Base-by-base conservation (phyloP, 441 rosid species). In the Hura crepitans region DNA sequence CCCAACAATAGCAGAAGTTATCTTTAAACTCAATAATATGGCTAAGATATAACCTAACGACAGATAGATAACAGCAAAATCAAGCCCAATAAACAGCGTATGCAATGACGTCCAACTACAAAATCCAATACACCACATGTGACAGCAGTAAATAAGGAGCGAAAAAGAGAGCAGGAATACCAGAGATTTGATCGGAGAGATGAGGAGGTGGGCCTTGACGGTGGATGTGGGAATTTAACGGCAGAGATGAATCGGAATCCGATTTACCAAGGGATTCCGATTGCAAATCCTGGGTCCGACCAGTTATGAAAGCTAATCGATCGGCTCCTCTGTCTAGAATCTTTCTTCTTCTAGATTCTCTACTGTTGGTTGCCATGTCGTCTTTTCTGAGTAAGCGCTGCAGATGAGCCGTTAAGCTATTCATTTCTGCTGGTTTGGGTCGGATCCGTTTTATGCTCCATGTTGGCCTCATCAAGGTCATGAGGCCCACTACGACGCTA, bases 341-440 rank as follows among this genome's bases (percentile, higher is more conserved):
- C 84, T 80, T 90, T 74, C 84, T 78, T 79, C 99, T 84, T 79
- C 99, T 85, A 1, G 86, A 81, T 72, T 92, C 99, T 79, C 97
- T 82, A 72, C 67, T 77, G 80, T 43, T 81, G 50, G 92, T 65
- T n/a, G 91, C 87, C 97, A 91, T 89, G 37, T 57, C 61, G 15
- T 67, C 35, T 46, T 33, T 43, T 45, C 45, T 43, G 62, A 0
- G 56, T 20, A 54, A 22, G 6, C 23, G 45, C 13, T 33, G 64
- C 11, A 60, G 27, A 35, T n/a, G 9, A 35, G 22, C 27, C 5
- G 18, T 49, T n/a, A n/a, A n/a, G n/a, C n/a, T n/a, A n/a, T n/a
- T n/a, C n/a, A n/a, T n/a, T n/a, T n/a, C n/a, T n/a, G n/a, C n/a
- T n/a, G n/a, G n/a, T n/a, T n/a, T n/a, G n/a, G n/a, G 54, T 49